A percentile compares a stretch with the other conserved stretches of the same genome.
Conservation (phyloP, 148 eudicot species). For the Spergularia marina region DNA sequence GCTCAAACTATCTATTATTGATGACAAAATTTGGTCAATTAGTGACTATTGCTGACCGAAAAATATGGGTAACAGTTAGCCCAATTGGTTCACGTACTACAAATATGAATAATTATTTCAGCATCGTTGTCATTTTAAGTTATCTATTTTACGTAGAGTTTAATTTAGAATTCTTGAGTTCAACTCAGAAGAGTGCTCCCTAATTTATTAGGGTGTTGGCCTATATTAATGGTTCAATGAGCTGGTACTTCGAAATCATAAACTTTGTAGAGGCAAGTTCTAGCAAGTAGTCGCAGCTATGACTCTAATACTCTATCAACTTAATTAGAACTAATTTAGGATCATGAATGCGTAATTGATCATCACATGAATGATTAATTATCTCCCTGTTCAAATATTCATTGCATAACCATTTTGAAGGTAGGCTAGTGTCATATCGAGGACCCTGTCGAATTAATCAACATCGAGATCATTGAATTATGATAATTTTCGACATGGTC, state of each 20-base stretch:
- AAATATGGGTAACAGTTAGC: no score
- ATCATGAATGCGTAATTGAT: neutral
- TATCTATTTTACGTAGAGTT: constrained; percentile 8
- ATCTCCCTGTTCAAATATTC: neutral
- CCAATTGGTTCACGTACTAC: no score
- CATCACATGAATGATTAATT: neutral
- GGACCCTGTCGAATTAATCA: no score
- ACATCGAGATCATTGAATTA: no score
- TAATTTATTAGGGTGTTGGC: neutral
- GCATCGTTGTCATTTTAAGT: neutral
- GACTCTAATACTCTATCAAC: no score
- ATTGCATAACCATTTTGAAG: neutral
- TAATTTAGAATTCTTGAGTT: neutral
- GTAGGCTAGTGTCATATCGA: no score
- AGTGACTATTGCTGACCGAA: no score
- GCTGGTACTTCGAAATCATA: constrained; percentile 8
- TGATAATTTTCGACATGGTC: no score
- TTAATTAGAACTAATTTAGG: no score
- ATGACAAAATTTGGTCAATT: no score
- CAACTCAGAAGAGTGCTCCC: constrained; percentile 19
- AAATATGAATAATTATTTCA: neutral
- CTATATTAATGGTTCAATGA: constrained; percentile 13
- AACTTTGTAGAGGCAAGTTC: neutral
- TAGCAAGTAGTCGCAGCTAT: no score
- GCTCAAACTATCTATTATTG: no score